These are phyloP conservation scores for Starmerella stellata DNA, from an alignment of 805 yeast species.

Conservation along the genomic window DNA sequence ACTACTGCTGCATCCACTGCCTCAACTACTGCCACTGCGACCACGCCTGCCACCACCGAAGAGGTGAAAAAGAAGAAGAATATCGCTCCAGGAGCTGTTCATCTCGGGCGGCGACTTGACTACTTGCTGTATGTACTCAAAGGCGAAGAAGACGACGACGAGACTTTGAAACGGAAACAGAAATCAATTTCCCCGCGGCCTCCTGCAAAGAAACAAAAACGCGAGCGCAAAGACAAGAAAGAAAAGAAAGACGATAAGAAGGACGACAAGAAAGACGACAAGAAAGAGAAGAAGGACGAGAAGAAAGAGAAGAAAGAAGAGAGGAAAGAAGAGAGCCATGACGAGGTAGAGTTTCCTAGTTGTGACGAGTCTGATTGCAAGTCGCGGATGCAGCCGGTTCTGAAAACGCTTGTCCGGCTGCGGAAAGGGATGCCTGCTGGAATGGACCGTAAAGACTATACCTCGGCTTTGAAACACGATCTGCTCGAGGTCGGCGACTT, in stretches of 20 bases:
- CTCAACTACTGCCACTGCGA: conserved; percentile 9
- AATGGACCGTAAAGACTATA: conserved; percentile 61
- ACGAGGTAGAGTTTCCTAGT: conserved; percentile 43
- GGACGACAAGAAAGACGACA: conserved; percentile 14
- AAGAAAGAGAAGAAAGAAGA: conserved; percentile 14
- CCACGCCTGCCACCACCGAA: conserved; percentile 1
- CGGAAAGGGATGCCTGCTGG: conserved; percentile 52
- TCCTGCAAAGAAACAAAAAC: conserved; percentile 10
- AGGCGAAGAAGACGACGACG: conserved; percentile 30
- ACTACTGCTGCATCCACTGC: neutral
- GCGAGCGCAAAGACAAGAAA: conserved; percentile 4
- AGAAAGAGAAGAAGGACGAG: conserved; percentile 4
- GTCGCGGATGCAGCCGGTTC: conserved; percentile 42
- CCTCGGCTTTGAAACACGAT: conserved; percentile 47
- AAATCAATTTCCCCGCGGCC: conserved; percentile 10
- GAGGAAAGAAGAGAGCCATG: conserved; percentile 5
- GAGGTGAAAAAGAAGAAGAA: conserved; percentile 16
- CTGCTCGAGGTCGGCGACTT: conserved; percentile 56
- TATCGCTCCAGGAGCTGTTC: conserved; percentile 67
- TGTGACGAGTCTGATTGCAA: conserved; percentile 63
- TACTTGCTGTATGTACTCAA: conserved; percentile 55
- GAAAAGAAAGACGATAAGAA: conserved; percentile 5
- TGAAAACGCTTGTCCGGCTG: conserved; percentile 44
- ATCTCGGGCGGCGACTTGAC: conserved; percentile 78
- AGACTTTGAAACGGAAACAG: conserved; percentile 4